Percentiles rank a stretch among this genome's conserved stretches.
Evolutionary conservation across 306 rosid species (phyloP).

Genomic region (Benincasa hispida): DNA sequence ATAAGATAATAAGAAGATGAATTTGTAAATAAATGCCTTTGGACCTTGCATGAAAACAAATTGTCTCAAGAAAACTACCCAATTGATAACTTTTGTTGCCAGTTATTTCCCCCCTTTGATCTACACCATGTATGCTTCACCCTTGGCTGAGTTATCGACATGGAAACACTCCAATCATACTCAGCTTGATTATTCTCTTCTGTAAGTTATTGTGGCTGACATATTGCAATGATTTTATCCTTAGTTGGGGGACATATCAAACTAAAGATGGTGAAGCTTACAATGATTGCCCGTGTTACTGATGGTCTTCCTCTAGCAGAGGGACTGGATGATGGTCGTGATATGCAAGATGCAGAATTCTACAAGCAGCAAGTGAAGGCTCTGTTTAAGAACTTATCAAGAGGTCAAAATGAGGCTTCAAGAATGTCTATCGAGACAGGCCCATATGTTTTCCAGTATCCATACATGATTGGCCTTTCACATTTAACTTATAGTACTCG

Average conservation of each 20-base stretch:
- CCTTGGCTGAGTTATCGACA: neutral
- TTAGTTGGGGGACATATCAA: conserved; percentile 17
- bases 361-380: conserved; percentile 96
- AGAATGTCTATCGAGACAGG: conserved; percentile 99
- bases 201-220: neutral
- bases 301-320: conserved; percentile 96
- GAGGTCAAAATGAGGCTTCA: conserved; percentile 88
- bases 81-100: neutral
- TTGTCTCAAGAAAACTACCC: neutral
- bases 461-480: conserved; percentile 16
- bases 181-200: neutral
- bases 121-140: neutral
- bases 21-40: neutral
- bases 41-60: neutral
- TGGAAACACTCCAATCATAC: neutral
- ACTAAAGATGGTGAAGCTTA: conserved; percentile 89
- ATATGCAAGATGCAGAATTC: conserved; percentile 61
- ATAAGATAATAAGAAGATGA: neutral
- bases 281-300: conserved; percentile 94
- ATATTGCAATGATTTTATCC: neutral
- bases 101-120: neutral
- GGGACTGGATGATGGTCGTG: conserved; percentile 93
- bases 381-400: conserved; percentile 81
- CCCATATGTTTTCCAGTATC: conserved; percentile 93
- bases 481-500: neutral